Base-by-base conservation (phyloP, 2,329 filamentous ascomycete species). In the Pseudopithomyces chartarum region DNA sequence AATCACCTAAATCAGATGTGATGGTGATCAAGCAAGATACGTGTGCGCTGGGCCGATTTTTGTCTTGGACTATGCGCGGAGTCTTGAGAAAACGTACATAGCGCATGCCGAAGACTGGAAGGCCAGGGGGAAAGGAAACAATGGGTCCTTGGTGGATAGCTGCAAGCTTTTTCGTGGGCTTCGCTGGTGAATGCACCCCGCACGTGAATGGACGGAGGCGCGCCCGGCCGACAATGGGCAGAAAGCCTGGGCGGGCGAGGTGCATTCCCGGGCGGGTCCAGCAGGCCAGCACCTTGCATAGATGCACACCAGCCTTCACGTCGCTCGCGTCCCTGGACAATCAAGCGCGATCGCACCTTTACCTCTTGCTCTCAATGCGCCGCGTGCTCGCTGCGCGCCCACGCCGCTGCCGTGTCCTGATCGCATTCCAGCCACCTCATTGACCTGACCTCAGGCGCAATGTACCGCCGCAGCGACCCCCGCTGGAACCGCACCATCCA, bases 401-500 rank as follows among this genome's bases (percentile, higher is more conserved):
- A 63, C 62, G 63, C 68, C 44, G 44, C 56, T 19, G 50, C 51
- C 34, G 19, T 42, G 23, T 5, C 17, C 32, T 32, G 20, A 45
- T 19, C 43, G 43, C 43, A 45, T 32, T 52, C 54, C 62, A 62
- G 45, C 57, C 61, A 56, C 54, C 51, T 40, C 53, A 19, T 45
- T 58, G 53, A 54, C 47, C 58, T 23, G 3, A n/a, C 17, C 50
- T 38, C 54, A 63, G 58, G 47, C 61, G 52, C 61, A 64, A 87
- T 85, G 83, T 87, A 86, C 76, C 82, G 84, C 64, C 81, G 83
- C 69, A 81, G 78, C 71, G 93, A 97, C 77, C 93, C 93, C 59
- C 90, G 93, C 69, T 87, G 97, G 76, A 91, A 93, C 64, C 92
- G 96, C 77, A 92, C 91, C 67, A 91, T 96, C 85, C 96, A 97